Evolutionary conservation across 2,329 filamentous ascomycete species (phyloP).

Genomic region (Macrophomina tecta): DNA sequence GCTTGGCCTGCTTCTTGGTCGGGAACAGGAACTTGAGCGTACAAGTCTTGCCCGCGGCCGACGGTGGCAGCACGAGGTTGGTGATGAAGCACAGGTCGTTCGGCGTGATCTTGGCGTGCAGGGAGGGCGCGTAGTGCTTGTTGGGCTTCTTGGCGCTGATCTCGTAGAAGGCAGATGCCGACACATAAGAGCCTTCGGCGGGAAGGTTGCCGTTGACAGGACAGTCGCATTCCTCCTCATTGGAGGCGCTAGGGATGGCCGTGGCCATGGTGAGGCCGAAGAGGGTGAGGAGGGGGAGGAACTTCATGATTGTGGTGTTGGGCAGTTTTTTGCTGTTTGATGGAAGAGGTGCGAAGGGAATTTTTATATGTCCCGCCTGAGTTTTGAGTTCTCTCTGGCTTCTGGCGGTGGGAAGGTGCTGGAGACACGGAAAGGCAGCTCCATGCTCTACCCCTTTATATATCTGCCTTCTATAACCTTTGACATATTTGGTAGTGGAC

Average conservation of each 20-base stretch:
- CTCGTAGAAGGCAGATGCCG: slow-evolving; percentile 29
- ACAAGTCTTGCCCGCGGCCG: slow-evolving; percentile 37
- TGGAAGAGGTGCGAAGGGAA: too few species aligned
- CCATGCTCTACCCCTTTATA: not conserved
- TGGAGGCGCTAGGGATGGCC: slow-evolving; percentile 11
- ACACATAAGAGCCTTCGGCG: slow-evolving; percentile 23
- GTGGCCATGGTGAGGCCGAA: slow-evolving; percentile 12
- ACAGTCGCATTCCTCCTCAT: slow-evolving; percentile 30
- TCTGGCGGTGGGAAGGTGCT: too few species aligned
- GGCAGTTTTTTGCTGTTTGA: too few species aligned
- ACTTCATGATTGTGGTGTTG: slow-evolving; percentile 2
- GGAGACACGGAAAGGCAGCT: too few species aligned
- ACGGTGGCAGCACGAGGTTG: slow-evolving; percentile 30
- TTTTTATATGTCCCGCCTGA: not conserved
- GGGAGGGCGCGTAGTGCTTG: slow-evolving; percentile 28
- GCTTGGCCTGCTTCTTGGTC: slow-evolving; percentile 27
- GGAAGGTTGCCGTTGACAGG: slow-evolving; percentile 30
- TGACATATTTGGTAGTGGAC: not conserved
- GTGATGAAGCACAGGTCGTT: slow-evolving; percentile 33
- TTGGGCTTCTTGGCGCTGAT: slow-evolving; percentile 31
- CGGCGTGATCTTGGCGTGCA: slow-evolving; percentile 31
- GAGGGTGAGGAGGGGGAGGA: slow-evolving; percentile 2
- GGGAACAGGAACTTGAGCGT: slow-evolving; percentile 41
- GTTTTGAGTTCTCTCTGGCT: not conserved
- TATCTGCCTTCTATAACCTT: too few species aligned